Percentiles rank a stretch among this genome's conserved stretches.
These are phyloP conservation scores for Hortiboletus flavorubellus DNA, from an alignment of 768 basidiomycete genomes.

Conservation along the genomic window DNA sequence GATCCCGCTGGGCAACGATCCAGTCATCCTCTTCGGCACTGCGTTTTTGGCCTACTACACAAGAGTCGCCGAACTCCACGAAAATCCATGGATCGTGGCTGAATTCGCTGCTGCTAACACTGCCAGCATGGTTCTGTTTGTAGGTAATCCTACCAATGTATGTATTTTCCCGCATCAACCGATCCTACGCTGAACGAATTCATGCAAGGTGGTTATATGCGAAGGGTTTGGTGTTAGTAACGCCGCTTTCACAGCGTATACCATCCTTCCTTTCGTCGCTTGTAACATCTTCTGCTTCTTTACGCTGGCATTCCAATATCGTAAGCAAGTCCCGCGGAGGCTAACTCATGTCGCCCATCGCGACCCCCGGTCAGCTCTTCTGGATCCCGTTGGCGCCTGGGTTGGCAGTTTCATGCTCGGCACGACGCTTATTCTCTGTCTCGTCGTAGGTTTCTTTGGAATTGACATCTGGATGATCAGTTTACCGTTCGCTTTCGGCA, in stretches of 20 bases:
- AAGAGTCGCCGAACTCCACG: slow-evolving; percentile 45
- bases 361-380: slow-evolving; percentile 58
- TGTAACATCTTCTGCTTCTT: slow-evolving; percentile 60
- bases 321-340: slow-evolving; percentile 47
- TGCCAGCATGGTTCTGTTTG: slow-evolving; percentile 68
- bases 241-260: slow-evolving; percentile 76
- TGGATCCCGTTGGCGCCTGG: slow-evolving; percentile 70
- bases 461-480: slow-evolving; percentile 84
- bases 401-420: slow-evolving; percentile 69
- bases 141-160: slow-evolving; percentile 89
- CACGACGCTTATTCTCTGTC: slow-evolving; percentile 65
- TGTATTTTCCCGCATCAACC: background rate
- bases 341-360: slow-evolving; percentile 38
- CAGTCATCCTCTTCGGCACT: slow-evolving; percentile 88
- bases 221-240: slow-evolving; percentile 81
- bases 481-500: slow-evolving; percentile 72
- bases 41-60: slow-evolving; percentile 90
- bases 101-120: slow-evolving; percentile 81
- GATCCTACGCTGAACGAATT: background rate
- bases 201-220: slow-evolving; percentile 63
- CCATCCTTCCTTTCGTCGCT: slow-evolving; percentile 76
- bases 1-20: slow-evolving; percentile 85
- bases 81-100: slow-evolving; percentile 67
- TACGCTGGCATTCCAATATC: slow-evolving; percentile 59
- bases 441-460: slow-evolving; percentile 72